Percentiles rank a stretch among this genome's conserved stretches.
These are phyloP conservation scores for Coemansia sp. DNA, from an alignment of 192 early-diverging fungal species.

Conservation along the genomic window DNA sequence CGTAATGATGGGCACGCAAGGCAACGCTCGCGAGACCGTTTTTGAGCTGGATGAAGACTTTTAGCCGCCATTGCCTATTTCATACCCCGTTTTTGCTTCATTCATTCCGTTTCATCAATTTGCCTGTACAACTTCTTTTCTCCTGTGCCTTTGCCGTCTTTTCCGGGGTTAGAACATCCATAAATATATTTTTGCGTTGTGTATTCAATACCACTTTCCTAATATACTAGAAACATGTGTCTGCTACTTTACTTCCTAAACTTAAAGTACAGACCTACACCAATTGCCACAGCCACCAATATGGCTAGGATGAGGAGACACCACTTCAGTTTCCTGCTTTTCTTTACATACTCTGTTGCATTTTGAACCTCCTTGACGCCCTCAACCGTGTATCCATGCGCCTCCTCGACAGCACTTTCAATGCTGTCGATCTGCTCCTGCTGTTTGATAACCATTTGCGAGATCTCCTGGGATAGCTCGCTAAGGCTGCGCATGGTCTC, in stretches of 20 bases:
- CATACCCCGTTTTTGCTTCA: neutral
- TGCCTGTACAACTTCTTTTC: slow-evolving; percentile 4
- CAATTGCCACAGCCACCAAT: slow-evolving; percentile 49
- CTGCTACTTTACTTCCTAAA: slow-evolving; percentile 12
- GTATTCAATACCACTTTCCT: slow-evolving; percentile 2
- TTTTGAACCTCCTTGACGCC: slow-evolving; percentile 26
- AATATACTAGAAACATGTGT: neutral
- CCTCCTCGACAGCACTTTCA: slow-evolving; percentile 45
- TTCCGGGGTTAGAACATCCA: neutral
- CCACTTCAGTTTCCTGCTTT: slow-evolving; percentile 41
- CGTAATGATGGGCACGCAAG: slow-evolving; percentile 69
- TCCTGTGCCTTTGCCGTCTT: neutral
- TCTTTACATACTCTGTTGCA: slow-evolving; percentile 31
- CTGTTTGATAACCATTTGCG: slow-evolving; percentile 55
- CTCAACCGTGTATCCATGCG: slow-evolving; percentile 26
- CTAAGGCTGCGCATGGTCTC: slow-evolving; percentile 46
- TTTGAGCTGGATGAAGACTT: slow-evolving; percentile 85
- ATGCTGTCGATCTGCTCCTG: slow-evolving; percentile 57
- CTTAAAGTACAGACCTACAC: slow-evolving; percentile 36
- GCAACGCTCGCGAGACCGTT: slow-evolving; percentile 62
- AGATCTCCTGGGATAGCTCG: slow-evolving; percentile 51
- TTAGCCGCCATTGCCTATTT: slow-evolving; percentile 28
- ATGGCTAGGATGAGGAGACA: slow-evolving; percentile 34
- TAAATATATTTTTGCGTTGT: neutral
- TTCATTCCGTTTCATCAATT: neutral